Evolutionary conservation across 75 land plant species (phyloP), one percentile per base, ranked within the genome.

Genomic region (Picea glauca): DNA sequence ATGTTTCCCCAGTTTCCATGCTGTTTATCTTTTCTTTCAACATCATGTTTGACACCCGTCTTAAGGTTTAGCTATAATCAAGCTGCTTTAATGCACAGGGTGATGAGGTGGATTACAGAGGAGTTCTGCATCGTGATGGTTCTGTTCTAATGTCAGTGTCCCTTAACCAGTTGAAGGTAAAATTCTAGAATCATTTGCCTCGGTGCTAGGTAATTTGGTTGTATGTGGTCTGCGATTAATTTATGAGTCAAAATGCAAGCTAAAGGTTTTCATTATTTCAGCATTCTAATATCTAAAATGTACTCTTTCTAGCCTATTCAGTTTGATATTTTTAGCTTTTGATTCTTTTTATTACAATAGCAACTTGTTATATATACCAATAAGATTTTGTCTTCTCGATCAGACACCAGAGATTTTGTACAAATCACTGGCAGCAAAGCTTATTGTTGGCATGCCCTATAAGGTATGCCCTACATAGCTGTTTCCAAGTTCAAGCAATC

Each of bases 71-170:
- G 20, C 4, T 17, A 40, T n/a, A 70, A 70, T 70, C 50, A 38
- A 70, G 23, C 43, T n/a, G 20, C 26, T 70, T 70, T 70, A 33
- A 70, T n/a, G 21, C 12, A 33, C 82, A 97, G 99, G 99, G 96
- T 61, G 99, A 97, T 32, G 88, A 87, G 75, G 98, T 97, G 58
- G 99, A 97, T 77, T 97, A 95, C 77, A 85, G 99, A 76, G 95
- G 95, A 21, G 99, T 89, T 64, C 87, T 97, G 33, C 99, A 97
- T 80, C 98, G 99, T 57, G 99, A 97, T 90, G 99, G 99, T 33
- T 97, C 99, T 78, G 99, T 97, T 82, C 84, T 97, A 58, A 97
- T 97, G 98, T 84, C 99, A 6, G 96, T 95, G 9, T 84, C 99
- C 67, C 83, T 93, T 67, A 86, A 97, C 33, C 92, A 92, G 84